These are phyloP conservation scores for Eragrostis curvula DNA, from an alignment of 176 grass and related monocot species.

Conservation along the genomic window DNA sequence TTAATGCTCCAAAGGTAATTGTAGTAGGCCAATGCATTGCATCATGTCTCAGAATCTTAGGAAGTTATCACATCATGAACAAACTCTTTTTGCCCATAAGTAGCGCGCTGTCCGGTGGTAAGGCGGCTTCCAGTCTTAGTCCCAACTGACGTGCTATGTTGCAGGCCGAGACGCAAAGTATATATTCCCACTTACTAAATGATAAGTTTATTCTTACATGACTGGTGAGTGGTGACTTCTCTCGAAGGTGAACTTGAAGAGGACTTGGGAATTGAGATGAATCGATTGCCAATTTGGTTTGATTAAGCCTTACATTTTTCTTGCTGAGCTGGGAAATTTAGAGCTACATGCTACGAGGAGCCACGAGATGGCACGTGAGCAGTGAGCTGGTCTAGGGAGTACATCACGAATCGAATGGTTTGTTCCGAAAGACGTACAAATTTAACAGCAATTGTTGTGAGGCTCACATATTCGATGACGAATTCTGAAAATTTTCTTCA, in stretches of 20 bases:
- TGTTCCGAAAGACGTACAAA: too few species aligned
- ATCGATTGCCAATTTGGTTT: neutral
- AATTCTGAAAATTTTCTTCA: neutral
- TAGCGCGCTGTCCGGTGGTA: neutral
- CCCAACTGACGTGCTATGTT: neutral
- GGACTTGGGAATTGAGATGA: neutral
- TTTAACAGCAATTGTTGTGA: neutral
- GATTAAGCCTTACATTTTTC: neutral
- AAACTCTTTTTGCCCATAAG: neutral
- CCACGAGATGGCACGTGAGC: neutral
- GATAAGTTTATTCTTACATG: conserved; percentile 51
- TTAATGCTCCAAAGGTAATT: neutral
- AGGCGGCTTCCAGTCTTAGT: conserved; percentile 16
- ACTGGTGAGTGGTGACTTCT: neutral
- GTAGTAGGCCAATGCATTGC: neutral
- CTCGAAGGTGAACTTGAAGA: neutral
- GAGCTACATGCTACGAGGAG: neutral
- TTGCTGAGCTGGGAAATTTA: neutral
- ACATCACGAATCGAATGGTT: neutral
- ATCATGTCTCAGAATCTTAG: conserved; percentile 7
- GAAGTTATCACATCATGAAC: conserved; percentile 24
- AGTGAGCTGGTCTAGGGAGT: too few species aligned
- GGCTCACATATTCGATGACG: too few species aligned
- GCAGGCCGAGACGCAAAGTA: conserved; percentile 37
- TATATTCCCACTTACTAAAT: conserved; percentile 40